Conservation (phyloP, 768 basidiomycete genomes). For the Russula dissimulans region DNA sequence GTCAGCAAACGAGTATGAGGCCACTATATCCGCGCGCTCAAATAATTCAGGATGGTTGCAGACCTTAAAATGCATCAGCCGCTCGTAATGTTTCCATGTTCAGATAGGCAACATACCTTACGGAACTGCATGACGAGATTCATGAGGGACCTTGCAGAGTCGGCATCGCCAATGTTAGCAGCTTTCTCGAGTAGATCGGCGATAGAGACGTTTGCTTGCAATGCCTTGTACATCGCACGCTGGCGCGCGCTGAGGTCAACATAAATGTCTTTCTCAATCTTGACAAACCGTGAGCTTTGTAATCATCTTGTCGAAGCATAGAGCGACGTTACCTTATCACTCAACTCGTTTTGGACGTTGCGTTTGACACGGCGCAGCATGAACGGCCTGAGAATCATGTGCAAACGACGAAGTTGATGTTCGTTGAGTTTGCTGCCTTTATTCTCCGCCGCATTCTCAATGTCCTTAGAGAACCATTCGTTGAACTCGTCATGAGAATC, state of each 20-base stretch:
- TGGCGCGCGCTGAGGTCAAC: slow-evolving; percentile 93
- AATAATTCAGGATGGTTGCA: slow-evolving; percentile 99
- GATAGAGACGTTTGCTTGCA: slow-evolving; percentile 90
- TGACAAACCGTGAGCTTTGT: not conserved
- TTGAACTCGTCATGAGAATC: slow-evolving; percentile 99
- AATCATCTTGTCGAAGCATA: not conserved
- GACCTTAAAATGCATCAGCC: slow-evolving; percentile 41
- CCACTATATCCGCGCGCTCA: slow-evolving; percentile 90
- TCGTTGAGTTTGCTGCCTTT: slow-evolving; percentile 89
- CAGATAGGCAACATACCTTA: slow-evolving; percentile 46
- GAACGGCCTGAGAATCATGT: slow-evolving; percentile 99
- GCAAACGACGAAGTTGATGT: slow-evolving; percentile 86
- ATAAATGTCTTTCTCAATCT: slow-evolving; percentile 96
- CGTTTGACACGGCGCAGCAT: slow-evolving; percentile 96
- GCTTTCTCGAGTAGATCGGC: slow-evolving; percentile 92
- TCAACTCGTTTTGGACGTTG: slow-evolving; percentile 98
- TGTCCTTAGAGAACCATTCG: slow-evolving; percentile 99
- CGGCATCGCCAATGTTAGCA: slow-evolving; percentile 80
- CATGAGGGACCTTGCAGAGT: slow-evolving; percentile 91
- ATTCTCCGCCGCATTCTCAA: slow-evolving; percentile 90
- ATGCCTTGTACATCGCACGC: slow-evolving; percentile 77
- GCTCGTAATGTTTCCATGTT: not conserved
- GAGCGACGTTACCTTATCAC: slow-evolving; percentile 68
- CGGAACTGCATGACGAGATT: slow-evolving; percentile 99
- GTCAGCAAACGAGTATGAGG: slow-evolving; percentile 82